A percentile compares a stretch with the other conserved stretches of the same genome.
phyloP scores from a whole-genome alignment of 768 basidiomycete genomes.

The Kwoniella sp. region DNA sequence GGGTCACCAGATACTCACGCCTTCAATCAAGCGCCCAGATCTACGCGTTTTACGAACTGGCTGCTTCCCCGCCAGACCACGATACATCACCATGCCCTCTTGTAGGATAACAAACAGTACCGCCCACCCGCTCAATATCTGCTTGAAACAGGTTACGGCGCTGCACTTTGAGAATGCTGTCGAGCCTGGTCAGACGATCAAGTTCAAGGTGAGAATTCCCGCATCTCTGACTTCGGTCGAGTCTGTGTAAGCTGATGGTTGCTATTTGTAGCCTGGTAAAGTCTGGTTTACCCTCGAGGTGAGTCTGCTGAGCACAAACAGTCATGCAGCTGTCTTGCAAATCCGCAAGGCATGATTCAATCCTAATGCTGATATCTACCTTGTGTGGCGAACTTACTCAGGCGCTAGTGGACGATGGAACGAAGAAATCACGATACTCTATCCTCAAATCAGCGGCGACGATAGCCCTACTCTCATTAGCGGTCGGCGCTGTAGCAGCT shows the following conservation, averaged over 20 bases:
- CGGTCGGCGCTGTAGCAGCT: conserved; percentile 48
- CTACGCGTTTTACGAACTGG: no score
- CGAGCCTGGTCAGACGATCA: conserved; percentile 46
- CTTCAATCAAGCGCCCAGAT: no score
- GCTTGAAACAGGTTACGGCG: conserved; percentile 53
- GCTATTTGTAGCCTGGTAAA: conserved; percentile 37
- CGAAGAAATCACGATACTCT: conserved; percentile 46
- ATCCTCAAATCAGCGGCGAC: conserved; percentile 52
- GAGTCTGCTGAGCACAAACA: conserved; percentile 9
- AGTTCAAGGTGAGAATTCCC: conserved; percentile 38
- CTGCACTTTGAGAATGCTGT: conserved; percentile 54
- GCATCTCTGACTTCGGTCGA: background rate
- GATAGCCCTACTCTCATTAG: conserved; percentile 48
- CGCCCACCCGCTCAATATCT: conserved; percentile 43
- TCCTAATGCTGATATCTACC: background rate
- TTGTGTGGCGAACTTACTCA: conserved; percentile 15
- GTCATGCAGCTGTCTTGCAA: background rate
- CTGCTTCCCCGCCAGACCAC: no score
- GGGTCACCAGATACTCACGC: no score
- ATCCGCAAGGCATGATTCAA: no score
- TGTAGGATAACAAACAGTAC: conserved; percentile 50
- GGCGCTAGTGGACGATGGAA: conserved; percentile 48
- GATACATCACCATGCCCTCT: conserved; percentile 40
- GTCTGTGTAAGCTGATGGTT: background rate
- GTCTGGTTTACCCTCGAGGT: conserved; percentile 54